Evolutionary conservation across 805 yeast genomes (phyloP).

Genomic region (Metschnikowia lochheadii): DNA sequence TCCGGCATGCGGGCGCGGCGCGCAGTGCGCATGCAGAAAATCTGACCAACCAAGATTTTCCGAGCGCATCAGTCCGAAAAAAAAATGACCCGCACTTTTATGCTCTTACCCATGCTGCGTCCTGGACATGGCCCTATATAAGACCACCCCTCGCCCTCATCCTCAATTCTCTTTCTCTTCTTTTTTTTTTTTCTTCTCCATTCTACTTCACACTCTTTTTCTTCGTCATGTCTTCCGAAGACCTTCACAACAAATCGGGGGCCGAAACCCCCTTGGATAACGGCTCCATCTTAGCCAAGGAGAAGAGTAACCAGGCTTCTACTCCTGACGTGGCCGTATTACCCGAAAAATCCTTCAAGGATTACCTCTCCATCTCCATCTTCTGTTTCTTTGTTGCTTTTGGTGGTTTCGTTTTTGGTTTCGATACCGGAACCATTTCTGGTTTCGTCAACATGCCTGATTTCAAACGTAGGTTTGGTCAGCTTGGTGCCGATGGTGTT

Average conservation of each 20-base stretch:
- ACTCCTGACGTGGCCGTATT: slow-evolving; percentile 8
- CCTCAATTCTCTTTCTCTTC: background rate
- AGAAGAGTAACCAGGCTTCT: slow-evolving; percentile 13
- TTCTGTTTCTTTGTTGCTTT: slow-evolving; percentile 59
- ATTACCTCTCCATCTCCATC: slow-evolving; percentile 38
- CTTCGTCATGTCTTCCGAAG: slow-evolving; percentile 22
- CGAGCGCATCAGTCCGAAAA: slow-evolving; percentile 7
- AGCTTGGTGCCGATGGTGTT: slow-evolving; percentile 33
- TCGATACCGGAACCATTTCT: slow-evolving; percentile 75
- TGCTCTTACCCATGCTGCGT: background rate
- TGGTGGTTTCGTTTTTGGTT: slow-evolving; percentile 74
- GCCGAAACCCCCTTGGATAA: slow-evolving; percentile 30
- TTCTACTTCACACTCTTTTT: background rate
- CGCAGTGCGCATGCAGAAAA: slow-evolving; percentile 9
- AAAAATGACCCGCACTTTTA: slow-evolving; percentile 4
- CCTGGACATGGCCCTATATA: slow-evolving; percentile 5
- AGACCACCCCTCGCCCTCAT: slow-evolving; percentile 2
- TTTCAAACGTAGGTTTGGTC: slow-evolving; percentile 53
- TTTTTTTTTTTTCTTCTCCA: slow-evolving; percentile 2
- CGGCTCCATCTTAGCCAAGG: slow-evolving; percentile 21
- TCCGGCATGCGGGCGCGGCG: slow-evolving; percentile 5
- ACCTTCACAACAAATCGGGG: slow-evolving; percentile 22
- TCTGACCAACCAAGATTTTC: slow-evolving; percentile 9
- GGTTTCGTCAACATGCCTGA: slow-evolving; percentile 63
- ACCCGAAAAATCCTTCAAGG: slow-evolving; percentile 32